Conservation (phyloP, 2,329 filamentous ascomycete species). For the Apiospora hydei region DNA sequence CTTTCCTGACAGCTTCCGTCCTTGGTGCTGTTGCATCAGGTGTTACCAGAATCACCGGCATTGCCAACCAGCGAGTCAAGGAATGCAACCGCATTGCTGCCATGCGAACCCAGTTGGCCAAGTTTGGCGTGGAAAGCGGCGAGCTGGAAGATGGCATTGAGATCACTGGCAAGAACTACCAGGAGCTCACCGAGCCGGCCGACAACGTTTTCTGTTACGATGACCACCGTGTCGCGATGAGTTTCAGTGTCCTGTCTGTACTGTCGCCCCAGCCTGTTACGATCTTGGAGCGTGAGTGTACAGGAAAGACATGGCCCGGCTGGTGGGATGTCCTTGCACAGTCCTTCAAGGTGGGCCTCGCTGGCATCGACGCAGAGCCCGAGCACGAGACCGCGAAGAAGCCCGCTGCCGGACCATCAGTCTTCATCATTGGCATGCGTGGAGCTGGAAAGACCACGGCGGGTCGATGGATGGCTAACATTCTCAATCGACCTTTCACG, state of each 20-base stretch:
- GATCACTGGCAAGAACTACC: constrained; percentile 60
- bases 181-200: constrained; percentile 60
- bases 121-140: constrained; percentile 86
- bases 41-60: constrained; percentile 87
- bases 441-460: constrained; percentile 96
- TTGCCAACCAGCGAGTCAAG: constrained; percentile 97
- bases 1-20: constrained; percentile 93
- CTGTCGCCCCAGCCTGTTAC: constrained; percentile 75
- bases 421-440: constrained; percentile 97
- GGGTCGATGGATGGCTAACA: constrained; percentile 81
- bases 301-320: constrained; percentile 97
- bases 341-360: constrained; percentile 78
- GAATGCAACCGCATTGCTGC: constrained; percentile 96
- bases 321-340: constrained; percentile 94
- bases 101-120: constrained; percentile 93
- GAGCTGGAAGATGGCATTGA: constrained; percentile 97
- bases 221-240: constrained; percentile 98
- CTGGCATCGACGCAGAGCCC: constrained; percentile 69
- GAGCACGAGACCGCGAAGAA: constrained; percentile 44
- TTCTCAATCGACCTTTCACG: constrained; percentile 78
- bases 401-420: constrained; percentile 64
- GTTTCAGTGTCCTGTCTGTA: constrained; percentile 87
- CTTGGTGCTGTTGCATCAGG: constrained; percentile 88
- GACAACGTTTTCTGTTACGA: constrained; percentile 89
- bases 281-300: constrained; percentile 89